A percentile compares a stretch with the other conserved stretches of the same genome.
phyloP scores from a whole-genome alignment of 1,139 yeast species.

The Diutina pseudorugosa region DNA sequence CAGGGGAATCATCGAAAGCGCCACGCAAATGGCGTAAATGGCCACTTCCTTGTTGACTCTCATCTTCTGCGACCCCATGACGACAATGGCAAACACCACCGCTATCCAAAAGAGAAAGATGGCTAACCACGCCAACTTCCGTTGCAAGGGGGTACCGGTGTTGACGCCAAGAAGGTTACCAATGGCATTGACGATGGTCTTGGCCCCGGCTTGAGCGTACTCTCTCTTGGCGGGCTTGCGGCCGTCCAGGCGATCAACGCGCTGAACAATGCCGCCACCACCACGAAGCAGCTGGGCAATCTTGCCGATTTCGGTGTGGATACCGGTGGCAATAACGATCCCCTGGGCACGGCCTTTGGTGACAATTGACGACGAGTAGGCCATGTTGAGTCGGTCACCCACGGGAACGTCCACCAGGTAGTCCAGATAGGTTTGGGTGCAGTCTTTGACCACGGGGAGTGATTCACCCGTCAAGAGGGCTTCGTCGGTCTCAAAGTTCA shows the following conservation, averaged over 20 bases:
- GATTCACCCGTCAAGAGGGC: constrained; percentile 77
- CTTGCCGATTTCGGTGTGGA: constrained; percentile 64
- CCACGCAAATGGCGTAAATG: constrained; percentile 73
- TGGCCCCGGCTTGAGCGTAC: constrained; percentile 7
- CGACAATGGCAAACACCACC: constrained; percentile 64
- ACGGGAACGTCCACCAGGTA: constrained; percentile 28
- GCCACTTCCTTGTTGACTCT: constrained; percentile 60
- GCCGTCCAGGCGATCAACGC: constrained; percentile 17
- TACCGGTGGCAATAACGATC: constrained; percentile 54
- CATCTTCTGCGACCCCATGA: constrained; percentile 68
- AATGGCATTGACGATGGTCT: constrained; percentile 6
- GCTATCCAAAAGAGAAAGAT: constrained; percentile 58
- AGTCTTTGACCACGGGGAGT: constrained; percentile 55
- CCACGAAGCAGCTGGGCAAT: constrained; percentile 54
- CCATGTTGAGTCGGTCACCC: constrained; percentile 70
- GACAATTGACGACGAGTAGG: constrained; percentile 57
- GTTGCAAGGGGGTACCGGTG: constrained; percentile 68
- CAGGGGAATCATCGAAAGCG: constrained; percentile 76
- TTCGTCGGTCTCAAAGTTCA: constrained; percentile 72
- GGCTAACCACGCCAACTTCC: constrained; percentile 59
- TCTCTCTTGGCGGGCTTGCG: constrained; percentile 7
- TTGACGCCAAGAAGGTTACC: constrained; percentile 66
- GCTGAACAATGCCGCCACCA: constrained; percentile 14
- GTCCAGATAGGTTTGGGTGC: constrained; percentile 22
- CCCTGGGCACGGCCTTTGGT: constrained; percentile 72